A percentile compares a stretch with the other conserved stretches of the same genome.
phyloP scores from a whole-genome alignment of 805 yeast genomes.

The Kodamaea lidongshanica region DNA sequence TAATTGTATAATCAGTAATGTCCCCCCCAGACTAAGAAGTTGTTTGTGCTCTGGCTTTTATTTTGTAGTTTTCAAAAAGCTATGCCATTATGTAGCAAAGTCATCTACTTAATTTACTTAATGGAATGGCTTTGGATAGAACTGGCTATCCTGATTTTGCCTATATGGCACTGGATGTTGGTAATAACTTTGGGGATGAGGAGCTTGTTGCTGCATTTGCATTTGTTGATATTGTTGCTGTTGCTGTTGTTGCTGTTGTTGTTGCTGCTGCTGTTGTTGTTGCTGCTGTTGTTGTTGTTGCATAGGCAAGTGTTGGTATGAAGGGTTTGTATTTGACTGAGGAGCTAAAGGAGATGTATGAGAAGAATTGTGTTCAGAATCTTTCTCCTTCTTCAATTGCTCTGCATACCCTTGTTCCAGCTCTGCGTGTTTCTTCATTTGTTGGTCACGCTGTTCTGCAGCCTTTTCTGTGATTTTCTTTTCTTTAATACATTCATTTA shows the following conservation, averaged over 20 bases:
- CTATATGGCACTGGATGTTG: constrained; percentile 3
- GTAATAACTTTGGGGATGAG: constrained; percentile 9
- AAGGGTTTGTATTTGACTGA: background rate
- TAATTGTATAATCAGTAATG: no score
- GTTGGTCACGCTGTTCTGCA: constrained; percentile 15
- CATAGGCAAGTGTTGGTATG: constrained; percentile 3
- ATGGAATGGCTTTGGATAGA: constrained; percentile 11
- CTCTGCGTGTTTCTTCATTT: constrained; percentile 9
- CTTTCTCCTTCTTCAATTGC: constrained; percentile 9
- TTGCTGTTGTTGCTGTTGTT: constrained; percentile 5
- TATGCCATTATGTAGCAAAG: no score
- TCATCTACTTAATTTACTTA: no score
- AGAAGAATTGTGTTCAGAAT: constrained; percentile 2
- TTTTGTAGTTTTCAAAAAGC: no score
- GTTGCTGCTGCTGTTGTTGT: constrained; percentile 4
- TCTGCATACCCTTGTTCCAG: constrained; percentile 10
- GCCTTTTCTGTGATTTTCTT: constrained; percentile 31
- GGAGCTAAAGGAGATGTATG: constrained; percentile 2
- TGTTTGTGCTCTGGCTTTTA: no score
- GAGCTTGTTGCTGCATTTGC: constrained; percentile 8
- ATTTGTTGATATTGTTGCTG: constrained; percentile 9
- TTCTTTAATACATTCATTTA: constrained; percentile 34
- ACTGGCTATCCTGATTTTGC: constrained; percentile 3
- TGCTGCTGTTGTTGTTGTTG: constrained; percentile 5
- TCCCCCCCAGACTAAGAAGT: no score